A percentile compares a stretch with the other conserved stretches of the same genome.
Conservation (phyloP, 768 basidiomycete genomes). For the Lactarius psammicola region DNA sequence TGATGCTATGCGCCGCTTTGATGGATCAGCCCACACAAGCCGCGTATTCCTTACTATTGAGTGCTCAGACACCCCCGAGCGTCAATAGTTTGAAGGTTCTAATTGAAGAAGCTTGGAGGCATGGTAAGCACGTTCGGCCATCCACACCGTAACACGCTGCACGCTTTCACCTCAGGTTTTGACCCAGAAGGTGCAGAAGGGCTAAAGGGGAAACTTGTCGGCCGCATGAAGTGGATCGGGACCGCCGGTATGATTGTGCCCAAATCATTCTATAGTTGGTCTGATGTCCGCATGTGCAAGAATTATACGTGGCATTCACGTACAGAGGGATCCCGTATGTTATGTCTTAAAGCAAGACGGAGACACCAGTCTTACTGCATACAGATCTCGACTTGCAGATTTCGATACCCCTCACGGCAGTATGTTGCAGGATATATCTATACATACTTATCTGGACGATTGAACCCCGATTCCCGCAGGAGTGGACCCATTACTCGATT, state of each 20-base stretch:
- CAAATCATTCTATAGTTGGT: neutral
- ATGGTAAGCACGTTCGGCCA: conserved; percentile 44
- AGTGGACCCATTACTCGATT: conserved; percentile 54
- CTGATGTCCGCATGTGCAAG: conserved; percentile 38
- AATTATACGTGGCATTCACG: conserved; percentile 76
- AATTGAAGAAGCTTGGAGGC: conserved; percentile 81
- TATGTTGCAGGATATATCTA: conserved; percentile 32
- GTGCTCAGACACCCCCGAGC: conserved; percentile 58
- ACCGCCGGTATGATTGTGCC: conserved; percentile 56
- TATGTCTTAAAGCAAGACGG: conserved; percentile 4
- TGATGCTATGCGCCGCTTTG: conserved; percentile 73
- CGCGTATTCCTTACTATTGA: conserved; percentile 59
- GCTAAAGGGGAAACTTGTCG: conserved; percentile 51
- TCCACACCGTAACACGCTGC: neutral
- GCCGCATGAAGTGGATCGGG: conserved; percentile 75
- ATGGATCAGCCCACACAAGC: conserved; percentile 64
- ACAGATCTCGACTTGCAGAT: conserved; percentile 62
- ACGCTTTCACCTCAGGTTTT: conserved; percentile 48
- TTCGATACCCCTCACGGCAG: conserved; percentile 54
- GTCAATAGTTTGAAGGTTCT: conserved; percentile 71
- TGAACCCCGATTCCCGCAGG: conserved; percentile 34
- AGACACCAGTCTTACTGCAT: conserved; percentile 11
- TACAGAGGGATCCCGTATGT: conserved; percentile 80
- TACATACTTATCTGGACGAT: neutral
- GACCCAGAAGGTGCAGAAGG: conserved; percentile 67